Evolutionary conservation across 306 rosid species (phyloP), one percentile per base, ranked within the genome.

Genomic region (Malus fusca): DNA sequence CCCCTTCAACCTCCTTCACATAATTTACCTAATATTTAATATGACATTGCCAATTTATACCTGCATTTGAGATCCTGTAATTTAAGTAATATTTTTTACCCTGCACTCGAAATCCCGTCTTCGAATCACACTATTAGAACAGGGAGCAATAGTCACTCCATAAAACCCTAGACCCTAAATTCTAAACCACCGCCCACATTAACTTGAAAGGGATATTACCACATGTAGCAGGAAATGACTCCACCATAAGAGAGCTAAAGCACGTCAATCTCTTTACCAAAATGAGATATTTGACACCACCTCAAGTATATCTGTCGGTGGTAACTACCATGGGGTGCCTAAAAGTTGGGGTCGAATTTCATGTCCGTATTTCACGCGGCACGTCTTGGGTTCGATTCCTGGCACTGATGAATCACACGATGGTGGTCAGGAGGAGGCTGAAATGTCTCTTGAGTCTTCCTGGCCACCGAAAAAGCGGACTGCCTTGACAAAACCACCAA

Each of bases 361-460:
- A 35, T 0, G 2, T 0, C 0, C 42, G 2, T 35, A 35, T 35
- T 35, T 0, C 2, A 7, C 10, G 7, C 2, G 0, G 0, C 0
- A 6, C 0, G 0, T 35, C 2, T 0, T 35, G 9, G 42, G 0
- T 35, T 35, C 0, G 42, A 35, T 35, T 35, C 0, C 9, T 7
- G 0, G 0, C 0, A 0, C 42, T 35, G 42, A 7, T 35, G 42
- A 35, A 35, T 35, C 42, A 35, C 2, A 35, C 2, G 10, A 35
- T 35, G 2, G 2, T 35, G 42, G 2, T 35, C 9, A 7, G 2
- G 9, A 7, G 9, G 2, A 35, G 9, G 2, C 2, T 35, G 0
- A 35, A 35, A 35, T 35, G 42, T 35, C 2, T 35, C 9, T 35
- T 35, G 42, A 35, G 42, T 35, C 42, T 35, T 35, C 2, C 0